Base-by-base conservation (phyloP, 352 stramenopile genomes). In the Globisporangium echinulatum region DNA sequence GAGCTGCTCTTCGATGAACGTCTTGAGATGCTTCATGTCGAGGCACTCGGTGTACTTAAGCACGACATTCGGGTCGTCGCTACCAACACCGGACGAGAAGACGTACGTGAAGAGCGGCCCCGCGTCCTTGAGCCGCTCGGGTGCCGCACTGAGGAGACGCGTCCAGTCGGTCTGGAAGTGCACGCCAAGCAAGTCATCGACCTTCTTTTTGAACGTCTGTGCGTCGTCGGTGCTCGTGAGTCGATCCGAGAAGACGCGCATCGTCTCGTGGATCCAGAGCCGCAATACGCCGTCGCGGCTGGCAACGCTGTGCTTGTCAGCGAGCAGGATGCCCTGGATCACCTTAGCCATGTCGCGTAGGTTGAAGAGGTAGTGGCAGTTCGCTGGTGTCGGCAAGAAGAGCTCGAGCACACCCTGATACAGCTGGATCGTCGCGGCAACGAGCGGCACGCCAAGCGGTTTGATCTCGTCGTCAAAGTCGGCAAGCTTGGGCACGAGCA, bases 381-480 rank as follows among this genome's bases (percentile, higher is more conserved):
- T 97, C 4, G 77, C 81, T 15, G 88, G 88, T 0, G 88, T 96
- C 6, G 88, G 88, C n/a, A 96, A 52, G 49, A 97, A 95, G 17
- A 83, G 70, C n/a, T 90, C 77, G 15, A 92, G 59, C 7, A 96
- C 86, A 17, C 79, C 73, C 40, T 94, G 79, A 66, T 97, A 97
- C 1, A 97, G 69, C 52, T 87, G 81, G 59, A 97, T 94, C 11
- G 88, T 96, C 8, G 85, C 87, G 37, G 71, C 64, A 0, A 96
- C 88, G 0, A 97, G 64, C 33, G 77, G 70, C 11, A 74, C 69
- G 3, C 76, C 80, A 7, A 96, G 65, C 1, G 85, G 80, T 56
- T 95, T 95, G 64, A 96, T 89, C 61, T 96, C 87, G 33, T 95
- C 85, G 52, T 96, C 87, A 55, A 96, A 96, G 37, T 96, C 85